Evolutionary conservation across 148 eudicot genomes (phyloP).

Genomic region (Rhododendron mucronatum): DNA sequence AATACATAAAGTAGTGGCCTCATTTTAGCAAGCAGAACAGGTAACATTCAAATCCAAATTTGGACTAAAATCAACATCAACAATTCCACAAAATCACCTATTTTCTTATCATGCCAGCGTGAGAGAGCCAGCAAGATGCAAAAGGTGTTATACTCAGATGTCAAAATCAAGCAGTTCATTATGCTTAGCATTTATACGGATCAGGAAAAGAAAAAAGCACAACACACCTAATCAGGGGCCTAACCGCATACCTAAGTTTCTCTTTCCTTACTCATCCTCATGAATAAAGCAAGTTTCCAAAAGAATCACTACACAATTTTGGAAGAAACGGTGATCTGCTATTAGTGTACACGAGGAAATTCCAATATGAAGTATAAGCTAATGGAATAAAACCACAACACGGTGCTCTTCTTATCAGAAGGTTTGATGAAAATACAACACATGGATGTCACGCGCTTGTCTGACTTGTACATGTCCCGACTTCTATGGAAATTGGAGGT

Average conservation of each 20-base stretch:
- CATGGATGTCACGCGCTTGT: not conserved
- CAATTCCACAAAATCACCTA: not conserved
- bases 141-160: not conserved
- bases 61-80: not conserved
- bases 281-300: not conserved
- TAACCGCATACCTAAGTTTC: not conserved
- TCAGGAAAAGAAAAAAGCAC: not conserved
- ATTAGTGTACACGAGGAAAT: not conserved
- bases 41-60: not conserved
- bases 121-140: not conserved
- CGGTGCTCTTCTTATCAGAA: not conserved
- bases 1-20: constrained; percentile 6
- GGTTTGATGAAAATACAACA: not conserved
- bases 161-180: not conserved
- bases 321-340: not conserved
- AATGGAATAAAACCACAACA: not conserved
- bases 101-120: not conserved
- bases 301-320: not conserved
- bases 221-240: not conserved
- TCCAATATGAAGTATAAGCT: not conserved
- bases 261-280: not conserved
- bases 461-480: not conserved
- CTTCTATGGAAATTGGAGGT: not conserved
- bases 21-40: not conserved
- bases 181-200: not conserved